phyloP scores from a whole-genome alignment of 2,329 filamentous ascomycete species.

The Grosmannia serpens region DNA sequence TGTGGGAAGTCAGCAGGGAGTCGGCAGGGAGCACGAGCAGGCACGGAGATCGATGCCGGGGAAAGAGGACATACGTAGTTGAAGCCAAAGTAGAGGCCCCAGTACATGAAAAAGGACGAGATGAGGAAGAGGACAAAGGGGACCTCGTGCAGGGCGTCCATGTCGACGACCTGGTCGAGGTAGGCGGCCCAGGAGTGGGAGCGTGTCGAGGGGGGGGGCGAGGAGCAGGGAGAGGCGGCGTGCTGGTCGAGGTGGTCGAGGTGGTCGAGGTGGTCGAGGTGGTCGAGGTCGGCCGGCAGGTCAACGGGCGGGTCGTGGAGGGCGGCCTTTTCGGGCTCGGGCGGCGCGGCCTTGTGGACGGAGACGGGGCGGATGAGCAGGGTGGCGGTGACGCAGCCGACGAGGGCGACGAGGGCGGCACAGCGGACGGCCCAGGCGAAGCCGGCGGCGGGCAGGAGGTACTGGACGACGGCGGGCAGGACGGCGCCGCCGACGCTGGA shows the following conservation, averaged over 20 bases:
- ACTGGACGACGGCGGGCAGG: slow-evolving; percentile 46
- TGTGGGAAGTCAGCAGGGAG: slow-evolving; percentile 5
- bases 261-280: slow-evolving; percentile 22
- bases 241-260: slow-evolving; percentile 36
- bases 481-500: slow-evolving; percentile 51
- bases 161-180: slow-evolving; percentile 35
- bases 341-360: background rate
- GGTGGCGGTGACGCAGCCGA: slow-evolving; percentile 26
- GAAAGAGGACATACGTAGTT: slow-evolving; percentile 26
- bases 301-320: background rate
- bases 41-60: background rate
- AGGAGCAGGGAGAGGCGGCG: background rate
- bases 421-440: slow-evolving; percentile 55
- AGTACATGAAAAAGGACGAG: slow-evolving; percentile 29
- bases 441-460: slow-evolving; percentile 48
- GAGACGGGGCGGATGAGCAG: slow-evolving; percentile 31
- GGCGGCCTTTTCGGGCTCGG: background rate
- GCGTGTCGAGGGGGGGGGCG: background rate
- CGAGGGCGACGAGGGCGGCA: slow-evolving; percentile 47
- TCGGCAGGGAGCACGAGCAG: background rate
- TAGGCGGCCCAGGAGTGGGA: background rate
- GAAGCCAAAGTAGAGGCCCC: slow-evolving; percentile 41
- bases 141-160: slow-evolving; percentile 35
- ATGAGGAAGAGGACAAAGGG: slow-evolving; percentile 31
- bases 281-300: background rate